Conservation (phyloP, 192 early-diverging fungal species). For the Mortierella alpina region DNA sequence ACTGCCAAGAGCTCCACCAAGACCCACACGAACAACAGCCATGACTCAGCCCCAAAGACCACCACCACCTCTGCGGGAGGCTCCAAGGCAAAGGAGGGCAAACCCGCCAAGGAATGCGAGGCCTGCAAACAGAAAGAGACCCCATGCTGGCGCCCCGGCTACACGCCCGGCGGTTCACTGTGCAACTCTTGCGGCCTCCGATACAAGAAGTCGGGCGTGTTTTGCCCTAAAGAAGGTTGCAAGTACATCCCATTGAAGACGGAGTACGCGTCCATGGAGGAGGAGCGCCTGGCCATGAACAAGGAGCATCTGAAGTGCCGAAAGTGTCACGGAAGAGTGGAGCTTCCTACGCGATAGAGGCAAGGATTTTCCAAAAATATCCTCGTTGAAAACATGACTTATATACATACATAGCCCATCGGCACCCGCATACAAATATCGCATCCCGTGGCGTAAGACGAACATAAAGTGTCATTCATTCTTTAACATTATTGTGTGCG, state of each 20-base stretch:
- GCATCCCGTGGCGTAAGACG: no score
- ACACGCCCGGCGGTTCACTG: conserved; percentile 40
- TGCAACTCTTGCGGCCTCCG: conserved; percentile 58
- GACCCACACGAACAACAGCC: not conserved
- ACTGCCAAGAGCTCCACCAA: not conserved
- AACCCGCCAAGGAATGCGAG: conserved; percentile 42
- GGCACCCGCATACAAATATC: no score
- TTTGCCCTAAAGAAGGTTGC: conserved; percentile 52
- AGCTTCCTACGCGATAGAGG: conserved; percentile 22
- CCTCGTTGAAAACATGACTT: no score
- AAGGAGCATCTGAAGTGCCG: conserved; percentile 23
- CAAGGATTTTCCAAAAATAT: no score
- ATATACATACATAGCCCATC: no score
- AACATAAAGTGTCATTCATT: no score
- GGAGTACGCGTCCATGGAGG: conserved; percentile 57
- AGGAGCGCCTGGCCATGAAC: conserved; percentile 29
- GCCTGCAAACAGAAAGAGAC: conserved; percentile 54
- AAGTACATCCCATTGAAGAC: conserved; percentile 60
- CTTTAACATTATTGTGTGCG: no score
- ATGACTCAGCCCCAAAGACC: not conserved
- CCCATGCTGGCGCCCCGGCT: conserved; percentile 58
- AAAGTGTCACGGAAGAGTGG: conserved; percentile 33
- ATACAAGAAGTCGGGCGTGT: conserved; percentile 58
- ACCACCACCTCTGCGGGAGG: not conserved
- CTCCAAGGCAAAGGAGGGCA: conserved; percentile 19